A percentile compares a stretch with the other conserved stretches of the same genome.
Conservation (phyloP, 2,329 filamentous ascomycete species). For the Dothistroma septosporum region DNA sequence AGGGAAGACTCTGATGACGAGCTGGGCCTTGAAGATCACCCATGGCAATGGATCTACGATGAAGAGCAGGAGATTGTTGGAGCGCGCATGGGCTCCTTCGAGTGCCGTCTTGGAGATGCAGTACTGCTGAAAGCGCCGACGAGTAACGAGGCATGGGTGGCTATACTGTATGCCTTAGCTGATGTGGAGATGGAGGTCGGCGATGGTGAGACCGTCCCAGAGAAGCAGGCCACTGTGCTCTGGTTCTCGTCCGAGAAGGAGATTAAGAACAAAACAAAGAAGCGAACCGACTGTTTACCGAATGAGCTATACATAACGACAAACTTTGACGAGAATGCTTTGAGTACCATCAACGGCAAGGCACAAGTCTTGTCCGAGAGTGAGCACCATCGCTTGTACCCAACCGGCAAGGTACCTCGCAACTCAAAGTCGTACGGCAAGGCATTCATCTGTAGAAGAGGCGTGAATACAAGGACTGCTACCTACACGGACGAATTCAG, state of each 20-base stretch:
- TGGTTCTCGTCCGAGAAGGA: slow-evolving; percentile 95
- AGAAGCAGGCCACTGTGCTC: slow-evolving; percentile 81
- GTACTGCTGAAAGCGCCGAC: slow-evolving; percentile 79
- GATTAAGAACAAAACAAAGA: slow-evolving; percentile 69
- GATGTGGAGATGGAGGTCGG: slow-evolving; percentile 65
- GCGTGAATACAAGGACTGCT: slow-evolving; percentile 81
- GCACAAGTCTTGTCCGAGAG: slow-evolving; percentile 72
- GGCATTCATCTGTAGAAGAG: slow-evolving; percentile 82
- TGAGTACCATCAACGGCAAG: slow-evolving; percentile 86
- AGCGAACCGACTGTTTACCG: slow-evolving; percentile 69
- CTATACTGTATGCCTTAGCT: slow-evolving; percentile 77
- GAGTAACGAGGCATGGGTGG: slow-evolving; percentile 88
- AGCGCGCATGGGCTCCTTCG: slow-evolving; percentile 75
- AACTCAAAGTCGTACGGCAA: slow-evolving; percentile 73
- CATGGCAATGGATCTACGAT: slow-evolving; percentile 58
- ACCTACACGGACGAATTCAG: slow-evolving; percentile 88
- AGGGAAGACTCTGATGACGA: slow-evolving; percentile 88
- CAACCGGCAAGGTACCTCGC: slow-evolving; percentile 69
- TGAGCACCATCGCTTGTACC: slow-evolving; percentile 65
- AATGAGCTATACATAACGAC: slow-evolving; percentile 92
- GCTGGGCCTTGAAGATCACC: slow-evolving; percentile 52
- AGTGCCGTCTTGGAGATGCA: slow-evolving; percentile 75
- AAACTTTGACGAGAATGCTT: slow-evolving; percentile 79
- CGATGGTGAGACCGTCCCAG: slow-evolving; percentile 42
- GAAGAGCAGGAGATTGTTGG: slow-evolving; percentile 60